Base-by-base conservation (phyloP, 371 early-diverging fungal genomes). In the Mucor piriformis region DNA sequence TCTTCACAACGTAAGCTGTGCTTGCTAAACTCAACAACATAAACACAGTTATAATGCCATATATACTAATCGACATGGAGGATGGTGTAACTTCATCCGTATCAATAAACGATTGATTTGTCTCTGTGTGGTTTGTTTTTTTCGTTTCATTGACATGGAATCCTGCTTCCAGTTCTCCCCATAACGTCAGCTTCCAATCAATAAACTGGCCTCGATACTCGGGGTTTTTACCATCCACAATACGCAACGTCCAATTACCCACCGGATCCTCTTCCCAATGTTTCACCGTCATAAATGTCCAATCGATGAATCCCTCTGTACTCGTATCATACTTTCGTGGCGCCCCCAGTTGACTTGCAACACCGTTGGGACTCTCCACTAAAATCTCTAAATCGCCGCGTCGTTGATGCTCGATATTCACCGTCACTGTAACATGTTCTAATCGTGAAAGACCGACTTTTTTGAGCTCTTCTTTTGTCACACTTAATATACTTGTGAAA, bases 241-340 rank as follows among this genome's bases (percentile, higher is more conserved):
- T 73, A 6, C 76, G 73, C 54, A 98, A 59, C 5, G 84, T 83
- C 98, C 98, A 97, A 10, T 55, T 52, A 27, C 96, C 95, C 3
- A 84, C 59, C 3, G 89, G 87, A 27, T 77, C 58, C 59, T 95
- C 95, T 63, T 88, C 93, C 91, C 99, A 98, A 64, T 97, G 97
- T 73, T 91, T 93, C 33, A 98, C 95, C 16, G 85, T 88, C 94
- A 95, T 95, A 61, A 97, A 92, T 8, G 94, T 95, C 97, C 98
- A 98, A 63, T 90, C 79, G 15, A 48, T 24, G 46, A 95, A 87
- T 2, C 99, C 99, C 2, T 67, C 73, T 3, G 51, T 63, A 67
- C 83, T 84, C 8, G 61, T 59, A 67, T 98, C 99, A 52, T 63
- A 67, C 8, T 67, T 77, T 7, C 99, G 66, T 25, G 83, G 70